Base-by-base conservation (phyloP, 164 flowering plant species). In the Liquidambar formosana region DNA sequence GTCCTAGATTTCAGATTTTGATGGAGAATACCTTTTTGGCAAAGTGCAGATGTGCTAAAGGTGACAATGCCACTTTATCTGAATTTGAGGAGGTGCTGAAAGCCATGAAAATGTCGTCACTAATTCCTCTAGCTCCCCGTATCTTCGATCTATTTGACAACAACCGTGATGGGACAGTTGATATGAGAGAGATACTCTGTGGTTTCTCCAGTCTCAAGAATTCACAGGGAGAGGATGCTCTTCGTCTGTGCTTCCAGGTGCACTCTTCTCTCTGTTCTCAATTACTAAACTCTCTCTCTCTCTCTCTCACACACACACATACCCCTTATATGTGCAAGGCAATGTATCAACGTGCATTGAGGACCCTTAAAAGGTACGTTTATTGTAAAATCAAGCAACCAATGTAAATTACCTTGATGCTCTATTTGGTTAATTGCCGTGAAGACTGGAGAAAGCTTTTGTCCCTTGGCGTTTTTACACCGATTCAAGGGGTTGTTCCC, bases 131-230 rank as follows among this genome's bases (percentile, higher is more conserved):
- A 43, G 91, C 96, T 38, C 81, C 86, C 0, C 85, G 93, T 2
- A 80, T 90, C 47, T 90, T 90, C 52, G 90, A 86, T 69, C 79
- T 90, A 9, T 90, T 90, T 59, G 93, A 90, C 82, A 79, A 88
- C 77, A 88, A 90, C 66, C 84, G 90, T 3, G 96, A 88, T 75
- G 91, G 93, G 28, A 88, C 90, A 5, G 87, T 90, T 11, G 96
- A 87, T 63, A 85, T 90, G 90, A 77, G 89, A 72, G 93, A 87
- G 74, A 84, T 90, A 28, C 73, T 88, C 1, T 88, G 91, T 44
- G 93, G 96, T 10, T 87, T 90, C 71, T 84, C 91, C 8, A 82
- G 83, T 79, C 88, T 90, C 71, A 78, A 78, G 65, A 88, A 83
- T 25, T 90, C 90, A 1, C 79, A 73, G 64, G 93, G 96, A 59